Evolutionary conservation across 169 alveolate species (phyloP).

Genomic region (Eimeria necatrix): DNA sequence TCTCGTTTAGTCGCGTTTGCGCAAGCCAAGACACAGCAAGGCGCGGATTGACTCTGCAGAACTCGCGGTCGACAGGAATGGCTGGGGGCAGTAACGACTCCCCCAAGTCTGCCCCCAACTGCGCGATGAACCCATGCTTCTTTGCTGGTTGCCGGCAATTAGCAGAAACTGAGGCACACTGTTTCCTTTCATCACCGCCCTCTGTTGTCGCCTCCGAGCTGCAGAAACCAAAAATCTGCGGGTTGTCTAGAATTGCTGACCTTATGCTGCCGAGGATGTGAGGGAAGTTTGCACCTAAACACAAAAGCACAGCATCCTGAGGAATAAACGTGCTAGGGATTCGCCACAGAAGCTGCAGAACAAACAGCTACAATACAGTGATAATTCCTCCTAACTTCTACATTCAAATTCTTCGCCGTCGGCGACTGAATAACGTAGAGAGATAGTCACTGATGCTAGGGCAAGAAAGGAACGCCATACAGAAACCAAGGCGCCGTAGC

Average conservation of each 20-base stretch:
- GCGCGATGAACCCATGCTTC: not conserved
- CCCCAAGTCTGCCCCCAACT: not conserved
- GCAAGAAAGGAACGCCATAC: not conserved
- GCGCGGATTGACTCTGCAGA: conserved; percentile 50
- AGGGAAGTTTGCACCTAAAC: not conserved
- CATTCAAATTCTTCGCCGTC: not conserved
- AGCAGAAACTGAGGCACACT: not conserved
- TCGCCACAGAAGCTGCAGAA: too few species aligned
- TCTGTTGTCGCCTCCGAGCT: not conserved
- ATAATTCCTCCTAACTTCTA: not conserved
- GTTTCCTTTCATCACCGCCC: not conserved
- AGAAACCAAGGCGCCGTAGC: not conserved
- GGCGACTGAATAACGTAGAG: too few species aligned
- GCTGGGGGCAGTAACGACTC: conserved; percentile 50
- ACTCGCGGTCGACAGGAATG: conserved; percentile 19
- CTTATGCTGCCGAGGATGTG: conserved; percentile 66
- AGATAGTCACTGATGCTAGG: not conserved
- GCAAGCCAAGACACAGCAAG: conserved; percentile 58
- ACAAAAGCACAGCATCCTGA: too few species aligned
- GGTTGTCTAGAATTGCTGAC: conserved; percentile 12
- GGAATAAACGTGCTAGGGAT: too few species aligned
- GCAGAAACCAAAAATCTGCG: conserved; percentile 22
- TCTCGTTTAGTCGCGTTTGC: conserved; percentile 22
- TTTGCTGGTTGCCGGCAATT: not conserved
- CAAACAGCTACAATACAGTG: not conserved